Percentiles rank a stretch among this genome's conserved stretches.
Conservation (phyloP, 2,329 filamentous ascomycete genomes). For the Fusarium sterilihyphosum region DNA sequence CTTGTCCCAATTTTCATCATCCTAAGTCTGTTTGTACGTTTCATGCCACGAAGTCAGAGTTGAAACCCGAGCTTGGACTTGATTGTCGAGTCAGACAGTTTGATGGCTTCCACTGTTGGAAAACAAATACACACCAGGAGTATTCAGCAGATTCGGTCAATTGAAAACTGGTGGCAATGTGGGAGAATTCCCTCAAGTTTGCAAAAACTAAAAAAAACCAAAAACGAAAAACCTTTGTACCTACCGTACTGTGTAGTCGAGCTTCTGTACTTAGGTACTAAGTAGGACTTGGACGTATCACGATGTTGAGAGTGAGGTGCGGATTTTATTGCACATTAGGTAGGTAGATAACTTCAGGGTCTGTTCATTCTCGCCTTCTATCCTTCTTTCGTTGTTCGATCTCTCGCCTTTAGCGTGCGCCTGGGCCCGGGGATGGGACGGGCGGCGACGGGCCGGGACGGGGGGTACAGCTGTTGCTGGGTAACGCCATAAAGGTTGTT, state of each 20-base stretch:
- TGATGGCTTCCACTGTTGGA: background rate
- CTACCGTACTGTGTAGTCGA: background rate
- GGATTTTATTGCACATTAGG: background rate
- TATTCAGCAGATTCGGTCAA: background rate
- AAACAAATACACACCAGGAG: background rate
- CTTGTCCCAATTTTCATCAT: slow-evolving; percentile 2
- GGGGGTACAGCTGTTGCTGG: slow-evolving; percentile 10
- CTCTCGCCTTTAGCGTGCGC: slow-evolving; percentile 19
- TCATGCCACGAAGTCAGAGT: background rate
- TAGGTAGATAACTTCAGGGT: slow-evolving; percentile 10
- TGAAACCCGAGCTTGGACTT: slow-evolving; percentile 12
- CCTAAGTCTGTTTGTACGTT: background rate
- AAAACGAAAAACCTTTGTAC: background rate
- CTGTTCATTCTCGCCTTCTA: background rate
- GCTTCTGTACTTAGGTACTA: background rate
- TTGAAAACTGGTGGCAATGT: background rate
- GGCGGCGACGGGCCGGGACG: slow-evolving; percentile 26
- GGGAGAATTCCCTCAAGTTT: too few relatives aligned
- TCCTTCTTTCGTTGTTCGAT: slow-evolving; percentile 10
- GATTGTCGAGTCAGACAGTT: background rate
- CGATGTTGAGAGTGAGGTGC: background rate
- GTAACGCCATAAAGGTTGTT: slow-evolving; percentile 13
- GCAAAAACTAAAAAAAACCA: too few relatives aligned
- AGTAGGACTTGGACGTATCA: background rate
- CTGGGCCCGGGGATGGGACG: slow-evolving; percentile 8